Base-by-base conservation (phyloP, 2,329 filamentous ascomycete genomes). In the Xylariaceae sp. region DNA sequence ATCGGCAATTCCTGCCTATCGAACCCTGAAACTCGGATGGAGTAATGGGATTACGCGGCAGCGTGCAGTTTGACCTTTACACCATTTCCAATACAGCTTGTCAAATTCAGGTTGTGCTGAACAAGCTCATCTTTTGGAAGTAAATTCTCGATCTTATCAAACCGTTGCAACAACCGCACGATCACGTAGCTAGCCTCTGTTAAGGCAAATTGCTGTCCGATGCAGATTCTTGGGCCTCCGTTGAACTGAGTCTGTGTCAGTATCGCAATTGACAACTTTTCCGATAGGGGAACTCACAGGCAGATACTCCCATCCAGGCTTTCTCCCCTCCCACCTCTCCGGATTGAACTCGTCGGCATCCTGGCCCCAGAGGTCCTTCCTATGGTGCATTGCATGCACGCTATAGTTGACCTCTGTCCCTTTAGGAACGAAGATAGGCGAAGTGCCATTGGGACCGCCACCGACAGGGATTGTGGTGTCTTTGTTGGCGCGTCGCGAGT, bases 391-490 rank as follows among this genome's bases (percentile, higher is more conserved):
- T 3, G 50, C 33, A 38, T 69, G 72, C 4, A 68, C 62, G 51
- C 49, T 59, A 55, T 69, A 72, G 19, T 53, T 59, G 23, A 73
- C 64, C 5, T 57, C 45, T 4, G 65, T 64, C 14, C 71, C 73
- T 37, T 68, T 68, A 8, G 59, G 62, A 4, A 77, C 63, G 47
- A 72, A 72, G 17, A 78, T 56, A 1, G 74, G 73, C 1, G 63
- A 59, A 20, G 54, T 59, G 34, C 69, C 66, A 42, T 73, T 64
- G 1, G 64, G 57, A 0, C 75, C 74, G 38, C 74, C 74, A 27
- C 74, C 75, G 2, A 59, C 54, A 3, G 74, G 74, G 1, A 77
- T 62, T 1, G 67, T 64, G 2, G 73, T 75, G 55, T 53, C 45
- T 19, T 27, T 40, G 22, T 17, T 41, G 8, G 44, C 37, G 8